Evolutionary conservation across 306 rosid genomes (phyloP).

Genomic region (Vigna nakashimae): DNA sequence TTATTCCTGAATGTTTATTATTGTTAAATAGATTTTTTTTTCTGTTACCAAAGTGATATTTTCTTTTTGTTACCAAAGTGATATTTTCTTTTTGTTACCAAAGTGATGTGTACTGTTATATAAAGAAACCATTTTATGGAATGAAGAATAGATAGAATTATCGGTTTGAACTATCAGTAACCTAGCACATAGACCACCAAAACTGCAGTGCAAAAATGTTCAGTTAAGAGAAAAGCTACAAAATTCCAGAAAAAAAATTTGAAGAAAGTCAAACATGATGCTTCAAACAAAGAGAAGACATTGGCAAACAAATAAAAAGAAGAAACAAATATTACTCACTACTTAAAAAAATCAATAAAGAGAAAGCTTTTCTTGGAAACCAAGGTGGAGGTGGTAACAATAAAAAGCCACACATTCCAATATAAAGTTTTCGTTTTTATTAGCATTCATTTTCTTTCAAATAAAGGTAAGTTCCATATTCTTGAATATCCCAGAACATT

Average conservation of each 20-base stretch:
- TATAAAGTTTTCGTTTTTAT: background rate
- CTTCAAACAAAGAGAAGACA: conserved; percentile 9
- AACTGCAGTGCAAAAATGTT: background rate
- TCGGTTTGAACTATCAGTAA: too few species aligned
- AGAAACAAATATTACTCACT: too few species aligned
- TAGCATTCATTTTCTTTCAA: background rate
- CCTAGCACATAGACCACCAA: background rate
- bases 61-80: too few species aligned
- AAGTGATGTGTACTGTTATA: too few species aligned
- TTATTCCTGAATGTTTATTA: too few species aligned
- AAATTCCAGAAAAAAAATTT: background rate
- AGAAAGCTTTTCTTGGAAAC: background rate
- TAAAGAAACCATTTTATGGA: too few species aligned
- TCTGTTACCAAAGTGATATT: too few species aligned
- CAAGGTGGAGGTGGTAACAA: background rate
- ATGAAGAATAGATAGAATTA: too few species aligned
- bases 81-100: too few species aligned
- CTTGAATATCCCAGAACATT: background rate
- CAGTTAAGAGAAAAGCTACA: conserved; percentile 10
- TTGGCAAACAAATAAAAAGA: conserved; percentile 5
- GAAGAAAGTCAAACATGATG: background rate
- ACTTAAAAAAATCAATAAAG: background rate
- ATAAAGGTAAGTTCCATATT: background rate
- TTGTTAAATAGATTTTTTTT: too few species aligned
- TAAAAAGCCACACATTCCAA: background rate